These are phyloP conservation scores for Daldinia caldariorum DNA, from an alignment of 495 filamentous ascomycete species.

Conservation along the genomic window DNA sequence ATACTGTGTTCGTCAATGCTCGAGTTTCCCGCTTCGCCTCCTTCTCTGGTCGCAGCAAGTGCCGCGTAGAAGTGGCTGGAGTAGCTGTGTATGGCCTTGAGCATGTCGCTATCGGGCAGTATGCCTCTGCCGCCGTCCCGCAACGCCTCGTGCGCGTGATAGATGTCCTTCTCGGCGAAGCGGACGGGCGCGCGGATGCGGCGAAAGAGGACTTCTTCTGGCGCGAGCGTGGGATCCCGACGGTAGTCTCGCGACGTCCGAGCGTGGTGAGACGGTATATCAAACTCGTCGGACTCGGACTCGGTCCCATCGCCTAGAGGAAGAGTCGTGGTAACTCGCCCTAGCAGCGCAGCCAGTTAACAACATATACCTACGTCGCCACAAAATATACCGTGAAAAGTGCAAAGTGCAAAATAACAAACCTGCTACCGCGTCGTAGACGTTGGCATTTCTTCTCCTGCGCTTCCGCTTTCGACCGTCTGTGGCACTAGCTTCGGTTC, in stretches of 20 bases:
- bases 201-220: slow-evolving; percentile 81
- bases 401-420: slow-evolving; percentile 52
- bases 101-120: slow-evolving; percentile 76
- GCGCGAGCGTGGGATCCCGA: slow-evolving; percentile 63
- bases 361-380: neutral
- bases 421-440: slow-evolving; percentile 89
- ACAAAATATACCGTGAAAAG: no score
- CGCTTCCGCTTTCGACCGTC: slow-evolving; percentile 30
- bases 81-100: slow-evolving; percentile 81
- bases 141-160: slow-evolving; percentile 64
- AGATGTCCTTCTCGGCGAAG: slow-evolving; percentile 76
- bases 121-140: slow-evolving; percentile 48
- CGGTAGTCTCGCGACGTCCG: slow-evolving; percentile 61
- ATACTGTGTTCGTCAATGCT: slow-evolving; percentile 69
- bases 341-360: slow-evolving; percentile 8
- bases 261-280: slow-evolving; percentile 48
- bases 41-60: slow-evolving; percentile 42
- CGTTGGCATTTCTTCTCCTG: slow-evolving; percentile 54
- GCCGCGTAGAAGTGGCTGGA: slow-evolving; percentile 73
- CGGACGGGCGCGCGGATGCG: slow-evolving; percentile 67
- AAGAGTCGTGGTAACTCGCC: slow-evolving; percentile 26
- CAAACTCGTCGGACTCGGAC: slow-evolving; percentile 35
- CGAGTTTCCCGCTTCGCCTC: slow-evolving; percentile 42
- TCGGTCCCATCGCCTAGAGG: slow-evolving; percentile 29
- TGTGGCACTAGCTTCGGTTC: slow-evolving; percentile 16